A percentile compares a stretch with the other conserved stretches of the same genome.
Evolutionary conservation across 768 basidiomycete genomes (phyloP).

Genomic region (Trametopsis cervina): DNA sequence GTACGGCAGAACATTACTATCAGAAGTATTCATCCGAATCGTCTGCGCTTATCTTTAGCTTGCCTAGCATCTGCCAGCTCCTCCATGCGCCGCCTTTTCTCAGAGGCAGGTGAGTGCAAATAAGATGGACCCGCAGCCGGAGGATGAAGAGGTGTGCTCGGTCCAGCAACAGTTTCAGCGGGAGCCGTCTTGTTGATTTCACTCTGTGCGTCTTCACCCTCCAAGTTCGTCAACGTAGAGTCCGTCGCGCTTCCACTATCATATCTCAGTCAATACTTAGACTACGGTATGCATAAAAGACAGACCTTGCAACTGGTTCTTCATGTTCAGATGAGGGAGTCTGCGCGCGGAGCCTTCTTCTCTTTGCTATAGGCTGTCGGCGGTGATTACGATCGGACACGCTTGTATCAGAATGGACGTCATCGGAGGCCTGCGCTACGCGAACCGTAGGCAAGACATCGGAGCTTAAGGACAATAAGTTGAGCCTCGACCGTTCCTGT

Average conservation of each 20-base stretch:
- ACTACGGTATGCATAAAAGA: neutral
- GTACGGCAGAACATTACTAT: no score
- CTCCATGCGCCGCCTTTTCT: slow-evolving; percentile 29
- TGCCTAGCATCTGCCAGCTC: slow-evolving; percentile 24
- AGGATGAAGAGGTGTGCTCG: slow-evolving; percentile 5
- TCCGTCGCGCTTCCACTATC: neutral
- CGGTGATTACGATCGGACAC: no score
- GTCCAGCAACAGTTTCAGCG: neutral
- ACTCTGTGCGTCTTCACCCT: slow-evolving; percentile 4
- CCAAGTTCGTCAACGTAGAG: neutral
- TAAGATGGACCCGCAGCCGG: slow-evolving; percentile 16
- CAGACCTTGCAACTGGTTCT: neutral
- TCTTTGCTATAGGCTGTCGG: neutral
- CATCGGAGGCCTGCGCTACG: neutral
- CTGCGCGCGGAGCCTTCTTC: neutral
- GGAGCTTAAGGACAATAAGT: neutral
- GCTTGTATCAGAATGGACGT: neutral
- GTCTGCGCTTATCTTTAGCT: slow-evolving; percentile 10
- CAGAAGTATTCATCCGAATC: neutral
- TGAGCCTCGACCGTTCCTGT: neutral
- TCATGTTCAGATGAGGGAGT: neutral
- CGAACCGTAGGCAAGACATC: neutral
- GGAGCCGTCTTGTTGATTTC: neutral
- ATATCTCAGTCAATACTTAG: neutral
- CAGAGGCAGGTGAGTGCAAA: slow-evolving; percentile 25